Evolutionary conservation across 2,329 filamentous ascomycete species (phyloP).

Genomic region (Aspergillus versicolor): DNA sequence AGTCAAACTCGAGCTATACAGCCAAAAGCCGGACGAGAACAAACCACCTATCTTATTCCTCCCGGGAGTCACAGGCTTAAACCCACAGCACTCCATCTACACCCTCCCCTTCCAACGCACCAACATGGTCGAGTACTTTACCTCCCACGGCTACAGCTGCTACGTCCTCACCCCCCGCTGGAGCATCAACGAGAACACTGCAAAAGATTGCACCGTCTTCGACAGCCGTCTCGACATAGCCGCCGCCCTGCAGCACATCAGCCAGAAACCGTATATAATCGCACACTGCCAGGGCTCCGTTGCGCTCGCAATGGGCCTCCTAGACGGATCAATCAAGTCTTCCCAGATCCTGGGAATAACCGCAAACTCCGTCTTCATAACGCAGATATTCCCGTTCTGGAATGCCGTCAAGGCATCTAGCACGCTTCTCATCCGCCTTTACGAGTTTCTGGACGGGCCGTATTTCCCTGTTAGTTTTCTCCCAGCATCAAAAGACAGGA

Average conservation of each 20-base stretch:
- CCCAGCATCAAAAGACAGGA: too few species aligned
- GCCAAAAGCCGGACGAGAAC: background rate
- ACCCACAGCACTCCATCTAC: background rate
- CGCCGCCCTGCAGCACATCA: conserved; percentile 2
- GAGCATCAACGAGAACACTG: background rate
- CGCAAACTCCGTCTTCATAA: conserved; percentile 24
- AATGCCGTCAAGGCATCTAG: conserved; percentile 15
- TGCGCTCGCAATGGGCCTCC: conserved; percentile 5
- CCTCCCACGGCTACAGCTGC: background rate
- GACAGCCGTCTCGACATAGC: conserved; percentile 12
- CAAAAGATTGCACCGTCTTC: conserved; percentile 6
- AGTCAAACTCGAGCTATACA: background rate
- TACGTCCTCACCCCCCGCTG: conserved; percentile 9
- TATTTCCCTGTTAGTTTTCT: conserved; percentile 16
- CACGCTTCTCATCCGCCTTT: conserved; percentile 3
- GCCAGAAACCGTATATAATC: conserved; percentile 5
- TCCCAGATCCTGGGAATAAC: conserved; percentile 18
- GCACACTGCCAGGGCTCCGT: conserved; percentile 15
- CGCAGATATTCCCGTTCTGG: conserved; percentile 17
- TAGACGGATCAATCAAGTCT: conserved; percentile 3
- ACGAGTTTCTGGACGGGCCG: conserved; percentile 13
- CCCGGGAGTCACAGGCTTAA: conserved; percentile 5
- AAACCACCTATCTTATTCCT: conserved; percentile 9
- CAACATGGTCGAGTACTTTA: conserved; percentile 13
- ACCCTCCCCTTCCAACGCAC: conserved; percentile 5